Evolutionary conservation across 805 yeast genomes (phyloP).

Genomic region (Hemisphaericaspora nanyangensis): DNA sequence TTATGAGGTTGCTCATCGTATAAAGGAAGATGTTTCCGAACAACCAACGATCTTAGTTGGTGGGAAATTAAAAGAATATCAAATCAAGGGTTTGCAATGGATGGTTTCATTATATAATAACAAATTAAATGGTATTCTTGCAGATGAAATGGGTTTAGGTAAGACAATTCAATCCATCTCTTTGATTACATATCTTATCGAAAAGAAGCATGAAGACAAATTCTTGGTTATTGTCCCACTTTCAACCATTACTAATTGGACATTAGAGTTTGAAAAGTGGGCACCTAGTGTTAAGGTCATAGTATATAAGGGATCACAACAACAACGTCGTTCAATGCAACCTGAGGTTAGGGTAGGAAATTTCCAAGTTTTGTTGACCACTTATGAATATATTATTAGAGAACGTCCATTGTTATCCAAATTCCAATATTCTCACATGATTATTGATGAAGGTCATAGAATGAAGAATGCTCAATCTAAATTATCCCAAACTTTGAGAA

Average conservation of each 20-base stretch:
- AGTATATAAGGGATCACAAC: conserved; percentile 75
- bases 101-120: conserved; percentile 62
- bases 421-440: conserved; percentile 80
- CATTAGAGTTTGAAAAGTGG: conserved; percentile 82
- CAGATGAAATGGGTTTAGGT: conserved; percentile 69
- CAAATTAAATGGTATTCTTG: conserved; percentile 59
- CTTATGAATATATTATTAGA: conserved; percentile 76
- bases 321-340: conserved; percentile 63
- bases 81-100: conserved; percentile 61
- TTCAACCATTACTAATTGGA: conserved; percentile 84
- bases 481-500: conserved; percentile 65
- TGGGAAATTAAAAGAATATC: conserved; percentile 78
- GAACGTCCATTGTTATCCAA: conserved; percentile 69
- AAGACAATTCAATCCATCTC: conserved; percentile 77
- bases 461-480: conserved; percentile 79
- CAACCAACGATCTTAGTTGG: conserved; percentile 74
- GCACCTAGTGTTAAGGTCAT: conserved; percentile 74
- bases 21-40: conserved; percentile 59
- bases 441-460: conserved; percentile 88
- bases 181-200: conserved; percentile 65
- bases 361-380: conserved; percentile 73
- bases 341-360: conserved; percentile 62
- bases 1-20: conserved; percentile 76
- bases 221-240: conserved; percentile 79
- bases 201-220: conserved; percentile 64